Conservation (phyloP, 169 alveolate genomes). For the Amoebophrya sp. region DNA sequence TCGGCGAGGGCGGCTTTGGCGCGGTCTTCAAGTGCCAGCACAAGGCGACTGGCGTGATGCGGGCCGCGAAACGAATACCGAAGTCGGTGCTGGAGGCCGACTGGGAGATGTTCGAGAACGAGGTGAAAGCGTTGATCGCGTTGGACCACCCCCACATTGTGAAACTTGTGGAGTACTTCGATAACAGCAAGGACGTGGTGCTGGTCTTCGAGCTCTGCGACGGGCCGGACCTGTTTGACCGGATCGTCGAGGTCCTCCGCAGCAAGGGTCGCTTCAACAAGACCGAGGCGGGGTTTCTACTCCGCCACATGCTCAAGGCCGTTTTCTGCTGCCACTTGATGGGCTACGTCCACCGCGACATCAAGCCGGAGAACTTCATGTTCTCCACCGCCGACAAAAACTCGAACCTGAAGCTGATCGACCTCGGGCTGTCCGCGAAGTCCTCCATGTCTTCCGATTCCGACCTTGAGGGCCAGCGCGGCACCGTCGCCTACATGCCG, state of each 20-base stretch:
- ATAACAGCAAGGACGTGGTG: background rate
- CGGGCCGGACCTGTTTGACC: constrained; percentile 17
- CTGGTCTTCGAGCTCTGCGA: constrained; percentile 3
- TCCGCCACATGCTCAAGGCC: constrained; percentile 14
- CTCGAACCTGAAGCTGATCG: constrained; percentile 10
- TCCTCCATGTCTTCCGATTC: too few species aligned
- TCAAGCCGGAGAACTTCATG: constrained; percentile 18
- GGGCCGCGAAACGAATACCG: constrained; percentile 43
- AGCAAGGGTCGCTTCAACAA: background rate
- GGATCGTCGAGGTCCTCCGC: background rate
- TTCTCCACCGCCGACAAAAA: background rate
- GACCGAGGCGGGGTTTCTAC: background rate
- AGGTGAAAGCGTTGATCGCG: background rate
- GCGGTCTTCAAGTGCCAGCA: constrained; percentile 42
- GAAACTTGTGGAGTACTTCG: constrained; percentile 2
- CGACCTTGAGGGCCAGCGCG: background rate
- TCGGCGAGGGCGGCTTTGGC: constrained; percentile 50
- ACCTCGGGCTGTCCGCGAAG: background rate
- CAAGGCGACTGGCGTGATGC: constrained; percentile 36
- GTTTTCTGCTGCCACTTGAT: constrained; percentile 11
- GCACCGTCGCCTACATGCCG: background rate
- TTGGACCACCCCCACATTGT: constrained; percentile 11
- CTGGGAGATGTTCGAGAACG: background rate
- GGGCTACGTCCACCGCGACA: constrained; percentile 12
- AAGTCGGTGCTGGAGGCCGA: constrained; percentile 18